Evolutionary conservation across 352 stramenopile genomes (phyloP).

Genomic region (Phytopythium delawarense): DNA sequence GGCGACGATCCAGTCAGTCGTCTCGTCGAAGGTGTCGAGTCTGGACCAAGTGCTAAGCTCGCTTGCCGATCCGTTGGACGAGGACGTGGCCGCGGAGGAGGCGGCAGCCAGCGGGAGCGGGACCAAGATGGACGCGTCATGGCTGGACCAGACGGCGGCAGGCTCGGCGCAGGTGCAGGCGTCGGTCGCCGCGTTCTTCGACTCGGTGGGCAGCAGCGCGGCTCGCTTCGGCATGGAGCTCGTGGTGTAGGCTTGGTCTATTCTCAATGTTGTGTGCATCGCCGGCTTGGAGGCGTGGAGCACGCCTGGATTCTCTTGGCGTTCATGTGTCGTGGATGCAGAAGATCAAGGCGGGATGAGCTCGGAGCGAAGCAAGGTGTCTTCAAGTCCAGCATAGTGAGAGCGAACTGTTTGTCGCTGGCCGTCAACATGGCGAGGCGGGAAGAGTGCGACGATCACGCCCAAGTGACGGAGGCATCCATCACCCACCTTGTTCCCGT

Average conservation of each 20-base stretch:
- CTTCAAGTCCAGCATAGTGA: neutral
- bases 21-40: neutral
- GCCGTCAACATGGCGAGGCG: neutral
- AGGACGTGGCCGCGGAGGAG: conserved; percentile 12
- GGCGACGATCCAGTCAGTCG: neutral
- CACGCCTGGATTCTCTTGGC: too few relatives aligned
- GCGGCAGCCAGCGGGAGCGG: neutral
- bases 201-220: neutral
- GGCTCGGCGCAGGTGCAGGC: conserved; percentile 21
- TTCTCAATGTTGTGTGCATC: neutral
- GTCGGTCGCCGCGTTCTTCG: neutral
- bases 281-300: too few relatives aligned
- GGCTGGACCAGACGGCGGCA: conserved; percentile 24
- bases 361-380: neutral
- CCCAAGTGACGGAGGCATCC: neutral
- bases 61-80: conserved; percentile 13
- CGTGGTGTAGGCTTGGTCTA: neutral
- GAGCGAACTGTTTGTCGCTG: neutral
- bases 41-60: neutral
- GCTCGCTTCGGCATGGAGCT: conserved; percentile 1
- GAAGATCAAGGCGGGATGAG: neutral
- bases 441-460: neutral
- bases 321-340: too few relatives aligned
- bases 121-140: conserved; percentile 22
- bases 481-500: neutral